Conservation (phyloP, 169 alveolate species). For the Cryptosporidium sp. region DNA sequence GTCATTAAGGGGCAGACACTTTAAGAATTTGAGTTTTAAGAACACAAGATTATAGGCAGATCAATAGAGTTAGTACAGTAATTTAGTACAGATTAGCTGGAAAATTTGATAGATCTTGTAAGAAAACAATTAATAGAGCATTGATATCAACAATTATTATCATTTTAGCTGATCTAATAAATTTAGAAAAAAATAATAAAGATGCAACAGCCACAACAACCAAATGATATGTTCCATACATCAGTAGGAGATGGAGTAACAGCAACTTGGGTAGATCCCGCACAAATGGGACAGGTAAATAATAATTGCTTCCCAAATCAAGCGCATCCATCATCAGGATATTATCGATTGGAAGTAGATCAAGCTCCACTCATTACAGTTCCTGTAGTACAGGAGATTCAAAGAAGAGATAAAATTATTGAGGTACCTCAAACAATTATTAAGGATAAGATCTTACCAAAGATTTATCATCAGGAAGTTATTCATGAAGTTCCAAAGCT, state of each 20-base stretch:
- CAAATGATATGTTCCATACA: slow-evolving; percentile 37
- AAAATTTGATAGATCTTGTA: neutral
- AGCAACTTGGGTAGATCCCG: slow-evolving; percentile 73
- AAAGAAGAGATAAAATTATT: slow-evolving; percentile 85
- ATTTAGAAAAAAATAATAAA: neutral
- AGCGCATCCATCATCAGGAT: slow-evolving; percentile 44
- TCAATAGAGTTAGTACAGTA: neutral
- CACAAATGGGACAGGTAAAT: slow-evolving; percentile 49
- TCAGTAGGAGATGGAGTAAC: slow-evolving; percentile 71
- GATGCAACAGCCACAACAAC: slow-evolving; percentile 60
- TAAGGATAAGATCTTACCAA: slow-evolving; percentile 85
- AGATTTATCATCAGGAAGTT: slow-evolving; percentile 84
- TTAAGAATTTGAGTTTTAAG: slow-evolving; percentile 1
- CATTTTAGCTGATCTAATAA: neutral
- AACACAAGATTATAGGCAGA: neutral
- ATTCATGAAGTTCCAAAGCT: slow-evolving; percentile 87
- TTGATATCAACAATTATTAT: neutral
- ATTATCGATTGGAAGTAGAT: slow-evolving; percentile 84
- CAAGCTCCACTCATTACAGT: slow-evolving; percentile 86
- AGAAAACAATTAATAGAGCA: neutral
- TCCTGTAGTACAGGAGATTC: slow-evolving; percentile 87
- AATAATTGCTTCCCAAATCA: slow-evolving; percentile 30
- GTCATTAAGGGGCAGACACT: neutral
- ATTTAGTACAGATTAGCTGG: neutral
- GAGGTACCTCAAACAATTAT: slow-evolving; percentile 85